Evolutionary conservation across 148 eudicot genomes (phyloP), one percentile per base, ranked within the genome.

Genomic region (Vaccinium corymbosum): DNA sequence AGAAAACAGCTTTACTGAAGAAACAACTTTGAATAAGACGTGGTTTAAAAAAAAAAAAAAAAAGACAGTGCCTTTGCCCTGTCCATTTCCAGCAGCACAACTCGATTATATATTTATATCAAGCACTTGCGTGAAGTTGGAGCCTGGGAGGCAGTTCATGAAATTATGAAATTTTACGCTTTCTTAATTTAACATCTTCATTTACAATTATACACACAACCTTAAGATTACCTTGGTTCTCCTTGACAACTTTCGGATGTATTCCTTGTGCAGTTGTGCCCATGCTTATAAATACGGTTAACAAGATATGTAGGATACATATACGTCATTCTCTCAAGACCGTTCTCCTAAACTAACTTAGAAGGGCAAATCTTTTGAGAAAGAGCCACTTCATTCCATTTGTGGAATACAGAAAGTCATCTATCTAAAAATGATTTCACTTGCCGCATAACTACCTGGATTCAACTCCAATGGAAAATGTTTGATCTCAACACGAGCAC

Each of bases 71-170:
- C 29, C 49, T 82, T 82, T 3, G 15, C 15, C 61, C 72, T 46
- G 46, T 66, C 78, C 48, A 68, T 51, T 52, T 81, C 76, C 59
- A 48, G 76, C 83, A 64, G 42, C 56, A 48, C 57, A 7, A 25
- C 53, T 66, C 66, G 38, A 49, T 66, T 64, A 29, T 35, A 35
- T 32, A 32, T 32, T 32, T 32, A 1, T 27, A 51, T 32, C 62
- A 81, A 71, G 61, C 10, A 81, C 76, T 27, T 12, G 70, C 7
- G 15, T 13, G 19, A 64, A 48, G 22, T 15, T 81, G 76, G 38
- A 62, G 19, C 53, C 82, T 19, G 75, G 76, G 38, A 62, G 19
- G 72, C 82, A 35, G 75, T 64, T 16, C 0, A 48, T 22, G 55
- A 64, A 64, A 46, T 16, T 10, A 68, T 50, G 61, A 81, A 57